Evolutionary conservation across 106 monocot species (phyloP), one percentile per base, ranked within the genome.

Genomic region (Apostasia ramifera): DNA sequence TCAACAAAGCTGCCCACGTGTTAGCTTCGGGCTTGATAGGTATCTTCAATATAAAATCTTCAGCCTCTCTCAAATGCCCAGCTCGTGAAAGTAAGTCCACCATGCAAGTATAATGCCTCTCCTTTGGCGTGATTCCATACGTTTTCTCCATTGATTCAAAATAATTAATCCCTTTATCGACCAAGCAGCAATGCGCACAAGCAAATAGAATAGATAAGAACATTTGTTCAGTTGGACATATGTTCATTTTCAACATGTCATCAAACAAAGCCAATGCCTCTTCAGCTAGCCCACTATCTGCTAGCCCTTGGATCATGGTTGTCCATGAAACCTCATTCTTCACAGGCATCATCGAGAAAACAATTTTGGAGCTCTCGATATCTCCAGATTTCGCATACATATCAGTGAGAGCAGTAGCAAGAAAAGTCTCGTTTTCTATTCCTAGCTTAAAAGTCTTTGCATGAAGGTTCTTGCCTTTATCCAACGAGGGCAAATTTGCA

Each of bases 341-440:
- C 46, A 82, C 68, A 5, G 77, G 75, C 82, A 91, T 77, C 59
- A 9, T 45, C 38, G 3, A 65, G 66, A 91, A 91, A 26, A 82
- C 59, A 15, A 38, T 68, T 73, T 64, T 78, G 3, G 83, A 71
- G 43, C 69, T 79, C 39, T 75, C 67, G 9, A 91, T 71, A 51
- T 91, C 84, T 42, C 91, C 84, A 26, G 80, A 87, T 58, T 91
- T 91, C 0, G 87, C 81, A 57, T 91, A 91, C 91, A 91, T 85
- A 67, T 87, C 87, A 39, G 51, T 59, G 46, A 91, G 74, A 50
- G 91, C 81, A 56, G 79, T 87, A 47, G 82, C 80, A 2, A 84
- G 48, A 40, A 82, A 82, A 52, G 84, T 69, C 14, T 80, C 78
- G 40, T 48, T 44, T 9, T 73, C n/a, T 40, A 84, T 54, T 41